phyloP scores from a whole-genome alignment of 202 grass and related monocot genomes.

The Panicum hallii region DNA sequence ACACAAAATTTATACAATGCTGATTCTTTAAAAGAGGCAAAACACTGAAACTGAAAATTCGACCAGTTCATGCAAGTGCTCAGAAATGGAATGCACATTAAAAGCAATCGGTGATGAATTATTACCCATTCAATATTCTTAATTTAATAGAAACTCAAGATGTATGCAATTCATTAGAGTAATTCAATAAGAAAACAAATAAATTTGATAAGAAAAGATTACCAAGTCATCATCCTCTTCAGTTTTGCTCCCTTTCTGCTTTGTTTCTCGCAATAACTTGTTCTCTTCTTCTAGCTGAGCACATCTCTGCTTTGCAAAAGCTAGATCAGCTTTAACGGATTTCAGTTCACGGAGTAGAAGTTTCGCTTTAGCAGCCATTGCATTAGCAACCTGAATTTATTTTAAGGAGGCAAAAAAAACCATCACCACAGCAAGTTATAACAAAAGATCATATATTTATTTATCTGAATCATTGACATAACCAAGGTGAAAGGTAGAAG shows the following conservation, averaged over 20 bases:
- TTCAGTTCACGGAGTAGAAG: constrained; percentile 72
- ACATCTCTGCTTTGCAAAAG: constrained; percentile 63
- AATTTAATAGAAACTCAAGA: constrained; percentile 31
- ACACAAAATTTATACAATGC: neutral
- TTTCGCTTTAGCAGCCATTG: constrained; percentile 75
- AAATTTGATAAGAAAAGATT: constrained; percentile 1
- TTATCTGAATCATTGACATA: neutral
- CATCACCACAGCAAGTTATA: neutral
- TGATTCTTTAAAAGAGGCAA: neutral
- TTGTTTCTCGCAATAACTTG: constrained; percentile 60
- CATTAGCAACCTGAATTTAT: constrained; percentile 60
- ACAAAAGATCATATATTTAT: neutral
- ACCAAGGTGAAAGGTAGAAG: neutral
- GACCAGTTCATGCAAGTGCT: neutral
- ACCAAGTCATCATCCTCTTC: constrained; percentile 78
- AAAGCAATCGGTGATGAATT: neutral
- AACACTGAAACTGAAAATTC: neutral
- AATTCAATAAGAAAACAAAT: constrained; percentile 29
- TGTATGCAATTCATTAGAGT: constrained; percentile 35
- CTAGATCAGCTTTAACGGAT: constrained; percentile 65
- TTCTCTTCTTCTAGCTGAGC: constrained; percentile 72
- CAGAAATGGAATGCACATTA: constrained; percentile 7
- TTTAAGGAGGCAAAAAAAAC: neutral
- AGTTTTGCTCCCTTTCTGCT: constrained; percentile 53
- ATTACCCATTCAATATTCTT: neutral